phyloP scores from a whole-genome alignment of 495 filamentous ascomycete genomes.

The Talaromyces thailandensis region DNA sequence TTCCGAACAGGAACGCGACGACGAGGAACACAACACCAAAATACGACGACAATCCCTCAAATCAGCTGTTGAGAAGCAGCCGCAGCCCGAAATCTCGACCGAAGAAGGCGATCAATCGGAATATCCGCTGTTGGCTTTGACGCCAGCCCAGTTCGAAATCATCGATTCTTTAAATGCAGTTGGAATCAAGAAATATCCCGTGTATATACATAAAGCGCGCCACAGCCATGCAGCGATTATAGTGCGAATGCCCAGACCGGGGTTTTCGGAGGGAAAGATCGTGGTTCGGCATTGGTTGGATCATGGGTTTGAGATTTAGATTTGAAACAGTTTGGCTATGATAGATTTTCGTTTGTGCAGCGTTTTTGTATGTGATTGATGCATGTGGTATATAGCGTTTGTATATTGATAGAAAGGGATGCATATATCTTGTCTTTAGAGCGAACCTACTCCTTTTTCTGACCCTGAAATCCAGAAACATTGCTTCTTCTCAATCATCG shows the following conservation, averaged over 20 bases:
- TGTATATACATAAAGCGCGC: slow-evolving; percentile 71
- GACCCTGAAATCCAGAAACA: no score
- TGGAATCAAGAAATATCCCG: slow-evolving; percentile 71
- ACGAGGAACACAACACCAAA: not conserved
- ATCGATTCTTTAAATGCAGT: slow-evolving; percentile 66
- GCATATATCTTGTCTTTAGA: no score
- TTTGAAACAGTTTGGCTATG: not conserved
- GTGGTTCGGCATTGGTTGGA: slow-evolving; percentile 78
- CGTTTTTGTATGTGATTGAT: not conserved
- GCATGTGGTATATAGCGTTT: no score
- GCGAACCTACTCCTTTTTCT: no score
- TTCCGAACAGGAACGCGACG: slow-evolving; percentile 30
- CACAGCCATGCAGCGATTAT: slow-evolving; percentile 92
- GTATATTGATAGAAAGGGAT: no score
- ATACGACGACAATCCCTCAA: not conserved
- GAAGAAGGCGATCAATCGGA: slow-evolving; percentile 9
- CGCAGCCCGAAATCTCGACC: not conserved
- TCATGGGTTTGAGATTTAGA: slow-evolving; percentile 56
- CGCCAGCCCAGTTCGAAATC: slow-evolving; percentile 73
- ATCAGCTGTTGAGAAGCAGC: not conserved
- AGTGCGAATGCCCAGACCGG: slow-evolving; percentile 52
- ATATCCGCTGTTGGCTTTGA: slow-evolving; percentile 66
- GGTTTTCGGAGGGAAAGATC: slow-evolving; percentile 65
- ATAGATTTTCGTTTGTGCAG: not conserved
- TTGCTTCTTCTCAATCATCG: no score